phyloP scores from a whole-genome alignment of 129 eudicot species.

The Sambucus nigra region DNA sequence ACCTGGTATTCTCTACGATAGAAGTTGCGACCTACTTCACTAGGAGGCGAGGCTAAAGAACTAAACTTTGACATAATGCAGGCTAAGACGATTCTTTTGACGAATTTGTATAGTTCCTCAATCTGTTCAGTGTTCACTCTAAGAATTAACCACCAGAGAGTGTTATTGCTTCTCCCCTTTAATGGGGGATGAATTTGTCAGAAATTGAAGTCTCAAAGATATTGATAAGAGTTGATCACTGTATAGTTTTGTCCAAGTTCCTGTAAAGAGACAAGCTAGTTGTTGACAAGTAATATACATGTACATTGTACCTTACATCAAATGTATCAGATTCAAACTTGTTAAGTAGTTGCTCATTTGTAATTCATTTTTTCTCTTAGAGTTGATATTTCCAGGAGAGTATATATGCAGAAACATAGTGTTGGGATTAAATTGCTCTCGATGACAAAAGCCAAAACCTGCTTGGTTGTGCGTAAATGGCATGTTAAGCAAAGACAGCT shows the following conservation, averaged over 20 bases:
- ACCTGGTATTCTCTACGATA: background rate
- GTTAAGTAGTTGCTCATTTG: background rate
- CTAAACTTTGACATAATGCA: conserved; percentile 3
- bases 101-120: conserved; percentile 7
- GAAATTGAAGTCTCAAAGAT: conserved; percentile 1
- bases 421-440: too few species aligned
- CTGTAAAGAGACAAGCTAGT: conserved; percentile 3
- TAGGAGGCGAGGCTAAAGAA: background rate
- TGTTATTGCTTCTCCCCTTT: background rate
- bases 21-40: background rate
- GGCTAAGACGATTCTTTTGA: conserved; percentile 9
- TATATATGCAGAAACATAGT: too few species aligned
- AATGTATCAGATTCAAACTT: background rate
- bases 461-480: too few species aligned
- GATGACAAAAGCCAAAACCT: too few species aligned
- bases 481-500: too few species aligned
- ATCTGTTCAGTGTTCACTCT: background rate
- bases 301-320: background rate
- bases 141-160: background rate
- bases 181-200: background rate
- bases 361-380: background rate
- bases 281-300: background rate
- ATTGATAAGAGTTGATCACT: conserved; percentile 9
- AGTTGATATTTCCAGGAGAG: too few species aligned
- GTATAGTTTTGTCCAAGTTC: conserved; percentile 11